Evolutionary conservation across 2,329 filamentous ascomycete genomes (phyloP).

Genomic region (Aspergillus candidus): DNA sequence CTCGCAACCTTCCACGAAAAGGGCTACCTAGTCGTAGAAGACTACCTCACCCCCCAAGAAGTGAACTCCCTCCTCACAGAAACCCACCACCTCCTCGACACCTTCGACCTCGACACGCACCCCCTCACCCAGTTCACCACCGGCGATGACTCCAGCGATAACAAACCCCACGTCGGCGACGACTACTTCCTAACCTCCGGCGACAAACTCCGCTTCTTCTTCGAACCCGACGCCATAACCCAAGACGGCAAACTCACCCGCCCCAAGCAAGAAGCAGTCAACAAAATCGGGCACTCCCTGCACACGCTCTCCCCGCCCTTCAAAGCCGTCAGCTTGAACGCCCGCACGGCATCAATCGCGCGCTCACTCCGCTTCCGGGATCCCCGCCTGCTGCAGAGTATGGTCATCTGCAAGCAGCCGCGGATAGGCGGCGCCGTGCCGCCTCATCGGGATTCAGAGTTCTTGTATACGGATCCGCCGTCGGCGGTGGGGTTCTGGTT

Average conservation of each 20-base stretch:
- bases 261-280: constrained; percentile 78
- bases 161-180: constrained; percentile 71
- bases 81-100: constrained; percentile 65
- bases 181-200: constrained; percentile 87
- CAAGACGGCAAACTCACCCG: constrained; percentile 51
- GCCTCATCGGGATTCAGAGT: constrained; percentile 86
- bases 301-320: constrained; percentile 66
- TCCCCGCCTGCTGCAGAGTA: constrained; percentile 78
- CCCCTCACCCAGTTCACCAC: constrained; percentile 93
- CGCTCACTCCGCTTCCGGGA: constrained; percentile 66
- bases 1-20: constrained; percentile 67
- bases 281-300: constrained; percentile 78
- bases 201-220: constrained; percentile 94
- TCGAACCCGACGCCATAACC: constrained; percentile 84
- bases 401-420: constrained; percentile 98
- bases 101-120: constrained; percentile 74
- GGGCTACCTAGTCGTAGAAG: constrained; percentile 82
- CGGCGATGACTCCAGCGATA: constrained; percentile 54
- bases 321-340: constrained; percentile 43
- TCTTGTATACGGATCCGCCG: constrained; percentile 83
- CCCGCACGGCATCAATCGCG: constrained; percentile 58
- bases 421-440: constrained; percentile 90
- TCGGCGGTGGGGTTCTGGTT: constrained; percentile 96
- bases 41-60: constrained; percentile 63
- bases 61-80: constrained; percentile 65